phyloP scores from a whole-genome alignment of 805 yeast species.

The Ogataea dorogensis region DNA sequence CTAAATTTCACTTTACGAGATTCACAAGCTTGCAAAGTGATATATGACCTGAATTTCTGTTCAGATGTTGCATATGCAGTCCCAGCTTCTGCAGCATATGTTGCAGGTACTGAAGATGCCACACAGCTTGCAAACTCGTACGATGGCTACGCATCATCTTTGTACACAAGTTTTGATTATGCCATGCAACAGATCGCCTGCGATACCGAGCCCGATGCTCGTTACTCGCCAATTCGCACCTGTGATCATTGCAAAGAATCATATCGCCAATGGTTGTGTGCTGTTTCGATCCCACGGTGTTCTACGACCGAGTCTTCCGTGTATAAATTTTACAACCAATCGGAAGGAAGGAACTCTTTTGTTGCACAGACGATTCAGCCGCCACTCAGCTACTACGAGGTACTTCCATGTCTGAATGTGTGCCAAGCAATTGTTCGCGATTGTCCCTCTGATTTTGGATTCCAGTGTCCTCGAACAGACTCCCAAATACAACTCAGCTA shows the following conservation, averaged over 20 bases:
- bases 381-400: constrained; percentile 62
- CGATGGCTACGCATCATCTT: constrained; percentile 56
- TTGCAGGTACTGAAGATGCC: constrained; percentile 31
- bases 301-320: constrained; percentile 47
- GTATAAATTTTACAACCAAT: constrained; percentile 45
- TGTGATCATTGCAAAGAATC: constrained; percentile 72
- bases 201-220: constrained; percentile 59
- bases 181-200: constrained; percentile 79
- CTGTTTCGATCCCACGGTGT: constrained; percentile 86
- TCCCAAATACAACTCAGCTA: constrained; percentile 40
- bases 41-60: constrained; percentile 77
- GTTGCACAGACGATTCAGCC: constrained; percentile 57
- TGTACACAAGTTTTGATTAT: constrained; percentile 66
- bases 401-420: constrained; percentile 80
- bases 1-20: constrained; percentile 57
- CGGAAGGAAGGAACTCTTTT: constrained; percentile 57
- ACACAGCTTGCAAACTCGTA: constrained; percentile 46
- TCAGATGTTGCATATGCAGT: constrained; percentile 82
- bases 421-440: constrained; percentile 77
- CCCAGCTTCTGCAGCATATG: constrained; percentile 46
- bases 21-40: constrained; percentile 62
- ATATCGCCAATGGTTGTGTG: constrained; percentile 86
- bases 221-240: constrained; percentile 69
- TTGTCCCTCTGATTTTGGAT: constrained; percentile 78
- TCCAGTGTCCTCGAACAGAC: constrained; percentile 62